A percentile compares a stretch with the other conserved stretches of the same genome.
Conservation (phyloP, 1,284 basidiomycete genomes). For the Ceratobasidium sp. region DNA sequence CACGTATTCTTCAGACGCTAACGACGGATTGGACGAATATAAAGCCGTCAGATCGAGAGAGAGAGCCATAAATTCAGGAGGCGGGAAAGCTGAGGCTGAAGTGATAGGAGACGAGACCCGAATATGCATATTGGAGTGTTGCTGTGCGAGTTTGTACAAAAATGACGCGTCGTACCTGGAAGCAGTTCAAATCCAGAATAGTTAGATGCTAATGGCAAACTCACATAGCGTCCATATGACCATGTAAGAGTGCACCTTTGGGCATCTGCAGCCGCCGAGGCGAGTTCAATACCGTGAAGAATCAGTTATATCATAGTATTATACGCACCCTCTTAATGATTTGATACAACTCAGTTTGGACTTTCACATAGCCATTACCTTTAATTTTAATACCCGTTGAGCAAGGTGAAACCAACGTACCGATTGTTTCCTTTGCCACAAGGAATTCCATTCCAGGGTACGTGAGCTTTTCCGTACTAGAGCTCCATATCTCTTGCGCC, state of each 20-base stretch:
- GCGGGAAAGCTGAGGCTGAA: slow-evolving; percentile 52
- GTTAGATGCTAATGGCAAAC: not conserved
- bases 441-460: slow-evolving; percentile 82
- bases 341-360: slow-evolving; percentile 67
- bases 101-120: slow-evolving; percentile 58
- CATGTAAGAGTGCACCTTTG: slow-evolving; percentile 76
- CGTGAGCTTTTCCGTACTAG: slow-evolving; percentile 63
- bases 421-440: slow-evolving; percentile 58
- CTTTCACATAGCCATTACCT: slow-evolving; percentile 59
- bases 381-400: slow-evolving; percentile 54
- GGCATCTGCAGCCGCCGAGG: slow-evolving; percentile 65
- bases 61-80: slow-evolving; percentile 44
- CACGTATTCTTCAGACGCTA: slow-evolving; percentile 61
- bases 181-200: not conserved
- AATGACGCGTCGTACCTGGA: slow-evolving; percentile 61
- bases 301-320: not conserved
- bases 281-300: not conserved
- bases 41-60: not conserved
- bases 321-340: slow-evolving; percentile 64
- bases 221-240: slow-evolving; percentile 71
- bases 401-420: slow-evolving; percentile 2
- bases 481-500: slow-evolving; percentile 66
- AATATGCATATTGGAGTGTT: slow-evolving; percentile 68
- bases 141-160: slow-evolving; percentile 65
- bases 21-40: slow-evolving; percentile 20